Base-by-base conservation (phyloP, 2,329 filamentous ascomycete species). In the Phaeosphaeria sp. region DNA sequence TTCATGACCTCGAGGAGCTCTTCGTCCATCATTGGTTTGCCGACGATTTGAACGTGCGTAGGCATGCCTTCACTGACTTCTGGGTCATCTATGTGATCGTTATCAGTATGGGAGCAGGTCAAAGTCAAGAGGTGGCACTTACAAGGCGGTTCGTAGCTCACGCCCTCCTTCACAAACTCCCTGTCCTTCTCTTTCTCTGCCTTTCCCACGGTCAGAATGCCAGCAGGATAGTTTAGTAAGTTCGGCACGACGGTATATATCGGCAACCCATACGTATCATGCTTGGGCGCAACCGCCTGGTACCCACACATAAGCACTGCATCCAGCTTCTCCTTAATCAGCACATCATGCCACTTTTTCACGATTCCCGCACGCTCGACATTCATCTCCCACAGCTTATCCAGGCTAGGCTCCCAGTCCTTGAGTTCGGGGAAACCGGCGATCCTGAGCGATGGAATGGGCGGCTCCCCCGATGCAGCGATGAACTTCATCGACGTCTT, bases 201-300 rank as follows among this genome's bases (percentile, higher is more conserved):
- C 17, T 71, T 78, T 2, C 77, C 73, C 55, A 77, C 81, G 0
- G 81, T 81, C 51, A 86, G 73, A 1, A 84, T 78, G 7, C 80
- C 83, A 2, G 82, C 79, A 2, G 84, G 84, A 64, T 82, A 85
- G 68, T 86, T 82, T 4, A 86, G 62, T 9, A 85, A 21, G 57
- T 87, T 88, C 68, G 79, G 79, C 27, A 86, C 58, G 18, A 80
- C 66, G 0, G 84, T 86, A 52, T 83, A 84, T 0, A 77, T 69
- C 1, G 80, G 74, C 0, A 77, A 25, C 0, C 81, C 79, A 67
- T 81, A 87, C 0, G 74, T 79, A 66, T 87, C 84, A 65, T 86
- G 82, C 18, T 73, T 74, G 0, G 83, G 79, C 0, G 85, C 84
- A 0, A 83, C 85, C 13, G 74, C 79, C 62, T 83, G 81, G 6